Evolutionary conservation across 345 rosid species (phyloP), one percentile per base, ranked within the genome.

Genomic region (Brassica rapa): DNA sequence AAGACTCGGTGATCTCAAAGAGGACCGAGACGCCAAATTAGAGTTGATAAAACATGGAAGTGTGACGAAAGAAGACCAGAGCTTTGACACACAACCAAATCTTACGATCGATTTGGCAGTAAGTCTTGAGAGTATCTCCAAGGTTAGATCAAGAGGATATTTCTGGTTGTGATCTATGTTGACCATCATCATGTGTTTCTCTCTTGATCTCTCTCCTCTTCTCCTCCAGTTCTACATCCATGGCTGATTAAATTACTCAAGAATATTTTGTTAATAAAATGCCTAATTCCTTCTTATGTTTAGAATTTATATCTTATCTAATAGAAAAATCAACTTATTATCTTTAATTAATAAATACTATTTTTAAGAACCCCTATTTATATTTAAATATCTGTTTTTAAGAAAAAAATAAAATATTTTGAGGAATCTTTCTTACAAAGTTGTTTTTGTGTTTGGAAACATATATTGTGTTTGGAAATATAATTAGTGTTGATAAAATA

Each of bases 51-150:
- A 66, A 41, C 33, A 41, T 66, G 56, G 56, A 24, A 23, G 70
- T 66, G 15, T 66, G 21, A 4, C 46, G 12, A 43, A 25, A 4
- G 35, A 43, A 46, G 57, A 67, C 14, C 35, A 67, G 1, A 67
- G 14, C 59, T 24, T 67, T 3, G 37, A 67, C 3, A 67, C 70
- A 41, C 59, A 67, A 0, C 3, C 23, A 25, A 0, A 67, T 67
- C 71, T 43, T 55, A 41, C 32, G 1, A 66, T 6, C 6, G 21
- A 41, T 41, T 24, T 67, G 3, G 12, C 71, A 67, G 33, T 21
- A 41, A 41, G 57, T 43, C 71, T 67, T 24, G 57, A 67, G 57
- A 67, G 12, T 67, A 65, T 65, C 29, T 65, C 15, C 69, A 9
- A 2, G 8, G 24, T 33, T 39, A 66, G 9, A 11, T 66, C 55